Evolutionary conservation across 257 asterid species (phyloP), one percentile per base, ranked within the genome.

Genomic region (Nyctanthes arbortristis): DNA sequence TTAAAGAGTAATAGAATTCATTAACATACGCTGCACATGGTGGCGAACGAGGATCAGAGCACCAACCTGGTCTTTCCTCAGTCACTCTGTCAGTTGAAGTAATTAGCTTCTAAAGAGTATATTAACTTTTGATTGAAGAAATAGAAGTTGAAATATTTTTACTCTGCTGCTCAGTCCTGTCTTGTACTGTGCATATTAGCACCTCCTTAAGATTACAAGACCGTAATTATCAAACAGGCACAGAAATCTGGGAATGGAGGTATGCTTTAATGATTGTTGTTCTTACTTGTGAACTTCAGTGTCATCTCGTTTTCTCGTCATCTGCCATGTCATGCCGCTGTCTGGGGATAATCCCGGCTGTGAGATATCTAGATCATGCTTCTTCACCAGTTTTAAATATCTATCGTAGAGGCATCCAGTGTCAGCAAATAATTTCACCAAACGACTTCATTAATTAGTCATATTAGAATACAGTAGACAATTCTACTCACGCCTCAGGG

Each of bases 21-120:
- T 65, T 25, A 33, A 69, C 94, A 39, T 91, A 91, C 99, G 95
- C 97, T 70, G 99, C 99, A 82, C 99, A 93, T 16, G 97, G 99
- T 61, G 99, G 96, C 82, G 89, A 67, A 67, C 84, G 96, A 65
- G 96, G 96, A 80, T 91, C 93, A 7, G 73, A 4, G 73, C 99
- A 93, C 95, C 95, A 93, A 40, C 96, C 97, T 0, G 93, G 88
- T 64, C 89, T 86, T 82, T 91, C 99, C 83, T 84, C 89, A 7
- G 95, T 85, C 58, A 79, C 91, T 87, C 97, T 91, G 72, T 40
- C 32, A 68, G 74, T 70, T 61, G 67, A 47, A 31, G 45, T 66
- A 58, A 45, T 35, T 14, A 72, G 34, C 61, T 70, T 74, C 18
- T 71, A n/a, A 52, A 52, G 13, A 52, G 59, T 22, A n/a, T n/a